Evolutionary conservation across 192 early-diverging fungal species (phyloP).

Genomic region (Pilaira anomala): DNA sequence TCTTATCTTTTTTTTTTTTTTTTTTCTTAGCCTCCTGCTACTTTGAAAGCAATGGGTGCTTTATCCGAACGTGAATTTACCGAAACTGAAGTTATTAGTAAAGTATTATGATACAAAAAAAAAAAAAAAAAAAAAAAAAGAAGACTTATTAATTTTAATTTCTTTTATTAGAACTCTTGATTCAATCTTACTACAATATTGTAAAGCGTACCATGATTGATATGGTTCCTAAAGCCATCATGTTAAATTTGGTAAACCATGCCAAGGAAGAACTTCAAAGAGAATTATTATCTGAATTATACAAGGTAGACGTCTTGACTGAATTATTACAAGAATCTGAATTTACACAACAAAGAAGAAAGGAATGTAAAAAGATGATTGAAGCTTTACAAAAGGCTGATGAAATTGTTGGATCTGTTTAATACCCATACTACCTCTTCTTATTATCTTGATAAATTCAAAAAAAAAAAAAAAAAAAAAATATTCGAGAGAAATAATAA

Average conservation of each 20-base stretch:
- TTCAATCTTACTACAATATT: constrained; percentile 98
- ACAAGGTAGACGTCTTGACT: constrained; percentile 92
- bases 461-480: no score
- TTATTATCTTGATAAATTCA: no score
- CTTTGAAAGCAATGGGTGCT: constrained; percentile 92
- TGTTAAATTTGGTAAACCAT: constrained; percentile 91
- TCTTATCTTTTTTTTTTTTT: background rate
- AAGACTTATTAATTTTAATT: no score
- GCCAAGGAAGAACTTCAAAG: constrained; percentile 94
- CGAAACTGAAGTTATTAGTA: constrained; percentile 99
- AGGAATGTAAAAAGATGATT: constrained; percentile 99
- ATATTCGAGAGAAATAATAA: no score
- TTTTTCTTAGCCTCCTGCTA: constrained; percentile 68
- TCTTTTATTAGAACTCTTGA: constrained; percentile 74
- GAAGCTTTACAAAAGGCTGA: constrained; percentile 40
- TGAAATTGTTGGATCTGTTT: constrained; percentile 19
- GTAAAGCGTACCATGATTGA: constrained; percentile 97
- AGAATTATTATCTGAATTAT: constrained; percentile 94
- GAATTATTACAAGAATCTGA: constrained; percentile 97
- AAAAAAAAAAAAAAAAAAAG: no score
- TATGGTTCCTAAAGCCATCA: constrained; percentile 97
- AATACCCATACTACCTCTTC: no score
- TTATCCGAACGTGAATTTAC: constrained; percentile 95
- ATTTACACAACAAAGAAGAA: constrained; percentile 80
- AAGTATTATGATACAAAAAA: no score